Evolutionary conservation across 805 yeast genomes (phyloP), one percentile per base, ranked within the genome.

Genomic region (Maudiozyma bulderi): DNA sequence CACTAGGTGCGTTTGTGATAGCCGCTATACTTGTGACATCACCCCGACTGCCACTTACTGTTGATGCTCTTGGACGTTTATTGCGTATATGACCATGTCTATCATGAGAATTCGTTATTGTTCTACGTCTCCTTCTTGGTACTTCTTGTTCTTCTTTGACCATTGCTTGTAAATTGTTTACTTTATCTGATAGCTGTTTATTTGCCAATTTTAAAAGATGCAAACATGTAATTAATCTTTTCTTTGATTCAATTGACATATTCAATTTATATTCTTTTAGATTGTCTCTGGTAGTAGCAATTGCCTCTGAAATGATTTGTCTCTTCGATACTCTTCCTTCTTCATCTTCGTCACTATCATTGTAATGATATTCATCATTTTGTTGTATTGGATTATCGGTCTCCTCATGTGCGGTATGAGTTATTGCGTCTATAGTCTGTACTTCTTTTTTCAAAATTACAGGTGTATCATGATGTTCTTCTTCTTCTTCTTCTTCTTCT

Each of bases 191-290:
- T 33, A 89, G 73, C 57, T 84, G 87, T 49, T 78, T 80, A 59
- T 87, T 89, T 3, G 96, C 96, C 45, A 87, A 71, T 59, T 84
- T 83, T 49, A 89, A 70, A 47, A 90, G 73, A 56, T 88, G 90
- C 44, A 90, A 73, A 57, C 95, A 80, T 59, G 91, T 84, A 37
- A 85, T 81, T 44, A 89, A 62, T 54, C 90, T 75, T 54, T 82
- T 82, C 51, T 86, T 78, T 29, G 90, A 83, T 58, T 87, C 95
- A 49, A 80, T 74, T 0, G 84, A 75, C 62, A 80, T 68, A 40
- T 62, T 69, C 14, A 68, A 49, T 46, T 62, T 57, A 31, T 59
- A 56, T 30, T 69, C 73, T 48, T 66, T 67, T 34, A 68, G 55
- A 50, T 68, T 68, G 35, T 53, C 65, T 46, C 64, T 65, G n/a